Percentiles rank a stretch among this genome's conserved stretches.
phyloP scores from a whole-genome alignment of 106 monocot genomes.

The Dioscorea dumetorum region DNA sequence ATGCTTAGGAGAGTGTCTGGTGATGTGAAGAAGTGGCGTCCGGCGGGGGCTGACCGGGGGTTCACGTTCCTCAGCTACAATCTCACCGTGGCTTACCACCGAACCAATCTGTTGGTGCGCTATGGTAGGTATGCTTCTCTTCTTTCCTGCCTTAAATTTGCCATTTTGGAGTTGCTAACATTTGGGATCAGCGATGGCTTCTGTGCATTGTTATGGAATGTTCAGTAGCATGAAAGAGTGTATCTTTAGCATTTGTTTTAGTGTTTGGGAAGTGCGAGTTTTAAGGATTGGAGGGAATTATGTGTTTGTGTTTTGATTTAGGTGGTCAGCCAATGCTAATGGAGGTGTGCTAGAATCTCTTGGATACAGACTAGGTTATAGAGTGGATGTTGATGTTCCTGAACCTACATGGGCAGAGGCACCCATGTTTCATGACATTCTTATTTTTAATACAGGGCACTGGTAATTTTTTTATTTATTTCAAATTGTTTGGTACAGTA shows the following conservation, averaged over 20 bases:
- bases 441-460: conserved; percentile 93
- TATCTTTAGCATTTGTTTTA: too few relatives aligned
- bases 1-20: conserved; percentile 42
- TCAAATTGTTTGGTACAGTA: not conserved
- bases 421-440: conserved; percentile 69
- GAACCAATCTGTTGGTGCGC: conserved; percentile 87
- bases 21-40: conserved; percentile 81
- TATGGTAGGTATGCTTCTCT: conserved; percentile 79
- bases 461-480: conserved; percentile 39
- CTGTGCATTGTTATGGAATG: too few relatives aligned
- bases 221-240: too few relatives aligned
- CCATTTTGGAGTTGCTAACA: too few relatives aligned
- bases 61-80: conserved; percentile 81
- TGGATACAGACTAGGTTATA: conserved; percentile 84
- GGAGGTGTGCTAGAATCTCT: conserved; percentile 77
- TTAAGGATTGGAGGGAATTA: not conserved
- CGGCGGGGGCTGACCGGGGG: conserved; percentile 75
- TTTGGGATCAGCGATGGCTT: too few relatives aligned
- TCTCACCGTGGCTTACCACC: conserved; percentile 84
- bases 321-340: conserved; percentile 66
- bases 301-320: conserved; percentile 5
- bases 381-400: conserved; percentile 88
- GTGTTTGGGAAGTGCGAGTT: not conserved
- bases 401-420: conserved; percentile 72
- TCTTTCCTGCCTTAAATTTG: too few relatives aligned